phyloP scores from a whole-genome alignment of 2,329 filamentous ascomycete genomes.

The Ascosphaera aggregata region DNA sequence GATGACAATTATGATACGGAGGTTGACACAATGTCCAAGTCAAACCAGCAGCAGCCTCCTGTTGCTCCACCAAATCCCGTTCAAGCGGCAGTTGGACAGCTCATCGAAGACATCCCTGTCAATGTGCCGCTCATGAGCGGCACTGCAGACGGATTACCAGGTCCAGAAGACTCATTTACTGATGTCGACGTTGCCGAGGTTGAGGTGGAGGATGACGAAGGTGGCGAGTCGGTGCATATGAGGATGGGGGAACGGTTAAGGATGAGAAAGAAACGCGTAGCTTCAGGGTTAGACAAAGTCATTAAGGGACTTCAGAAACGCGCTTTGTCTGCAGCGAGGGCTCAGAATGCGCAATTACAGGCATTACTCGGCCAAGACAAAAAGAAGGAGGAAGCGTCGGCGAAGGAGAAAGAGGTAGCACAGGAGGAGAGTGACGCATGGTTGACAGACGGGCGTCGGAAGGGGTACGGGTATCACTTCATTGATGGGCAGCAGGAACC shows the following conservation, averaged over 20 bases:
- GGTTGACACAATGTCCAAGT: neutral
- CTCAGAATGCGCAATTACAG: neutral
- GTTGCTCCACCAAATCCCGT: too few relatives aligned
- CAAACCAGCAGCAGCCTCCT: neutral
- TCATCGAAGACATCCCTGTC: neutral
- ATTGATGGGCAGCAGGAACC: neutral
- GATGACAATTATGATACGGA: neutral
- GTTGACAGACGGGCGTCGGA: neutral
- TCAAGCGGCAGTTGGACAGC: neutral
- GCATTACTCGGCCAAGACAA: neutral
- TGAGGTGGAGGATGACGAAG: neutral
- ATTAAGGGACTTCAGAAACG: neutral
- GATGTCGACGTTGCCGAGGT: neutral
- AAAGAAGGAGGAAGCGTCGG: neutral
- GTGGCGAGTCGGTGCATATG: neutral
- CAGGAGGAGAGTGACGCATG: neutral
- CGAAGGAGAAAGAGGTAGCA: neutral
- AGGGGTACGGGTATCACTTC: neutral
- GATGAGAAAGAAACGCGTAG: neutral
- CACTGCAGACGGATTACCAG: neutral
- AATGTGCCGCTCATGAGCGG: neutral
- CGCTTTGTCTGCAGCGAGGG: neutral
- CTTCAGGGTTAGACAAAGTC: neutral
- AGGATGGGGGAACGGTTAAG: neutral
- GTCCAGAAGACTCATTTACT: neutral